These are phyloP conservation scores for Bipolaris sorokiniana DNA, from an alignment of 2,329 filamentous ascomycete genomes.

Conservation along the genomic window DNA sequence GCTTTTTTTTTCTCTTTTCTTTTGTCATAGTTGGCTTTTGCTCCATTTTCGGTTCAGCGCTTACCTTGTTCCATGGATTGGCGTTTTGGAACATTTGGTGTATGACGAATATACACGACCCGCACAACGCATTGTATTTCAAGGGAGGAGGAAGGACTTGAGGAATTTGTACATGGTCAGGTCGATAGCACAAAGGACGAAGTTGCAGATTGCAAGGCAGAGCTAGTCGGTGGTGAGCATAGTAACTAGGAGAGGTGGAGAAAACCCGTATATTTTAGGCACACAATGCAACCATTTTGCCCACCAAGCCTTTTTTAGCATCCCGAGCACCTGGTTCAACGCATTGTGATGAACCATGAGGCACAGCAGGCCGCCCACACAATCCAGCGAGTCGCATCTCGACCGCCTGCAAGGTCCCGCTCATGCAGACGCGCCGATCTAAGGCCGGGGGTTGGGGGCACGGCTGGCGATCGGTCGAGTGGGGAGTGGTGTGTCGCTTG, in stretches of 20 bases:
- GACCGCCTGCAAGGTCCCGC: conserved; percentile 27
- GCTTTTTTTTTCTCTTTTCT: conserved; percentile 14
- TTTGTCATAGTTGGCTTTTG: conserved; percentile 5
- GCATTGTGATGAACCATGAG: conserved; percentile 6
- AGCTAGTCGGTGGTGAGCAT: not conserved
- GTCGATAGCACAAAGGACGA: not conserved
- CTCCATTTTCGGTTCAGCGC: not conserved
- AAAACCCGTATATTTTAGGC: not conserved
- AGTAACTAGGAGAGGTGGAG: not conserved
- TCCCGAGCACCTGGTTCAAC: conserved; percentile 5
- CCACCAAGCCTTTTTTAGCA: not conserved
- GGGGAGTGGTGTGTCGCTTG: conserved; percentile 13
- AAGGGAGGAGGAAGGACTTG: not conserved
- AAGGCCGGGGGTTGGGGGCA: conserved; percentile 14
- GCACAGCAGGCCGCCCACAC: conserved; percentile 2
- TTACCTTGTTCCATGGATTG: not conserved
- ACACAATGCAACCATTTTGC: not conserved
- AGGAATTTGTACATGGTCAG: conserved; percentile 1
- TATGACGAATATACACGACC: conserved; percentile 32
- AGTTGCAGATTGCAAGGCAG: not conserved
- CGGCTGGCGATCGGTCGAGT: conserved; percentile 13
- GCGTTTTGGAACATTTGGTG: conserved; percentile 18
- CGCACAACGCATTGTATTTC: conserved; percentile 28
- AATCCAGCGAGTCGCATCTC: conserved; percentile 4
- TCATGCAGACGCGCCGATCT: conserved; percentile 23